Evolutionary conservation across 2,329 filamentous ascomycete species (phyloP).

Genomic region (Alternaria longipes): DNA sequence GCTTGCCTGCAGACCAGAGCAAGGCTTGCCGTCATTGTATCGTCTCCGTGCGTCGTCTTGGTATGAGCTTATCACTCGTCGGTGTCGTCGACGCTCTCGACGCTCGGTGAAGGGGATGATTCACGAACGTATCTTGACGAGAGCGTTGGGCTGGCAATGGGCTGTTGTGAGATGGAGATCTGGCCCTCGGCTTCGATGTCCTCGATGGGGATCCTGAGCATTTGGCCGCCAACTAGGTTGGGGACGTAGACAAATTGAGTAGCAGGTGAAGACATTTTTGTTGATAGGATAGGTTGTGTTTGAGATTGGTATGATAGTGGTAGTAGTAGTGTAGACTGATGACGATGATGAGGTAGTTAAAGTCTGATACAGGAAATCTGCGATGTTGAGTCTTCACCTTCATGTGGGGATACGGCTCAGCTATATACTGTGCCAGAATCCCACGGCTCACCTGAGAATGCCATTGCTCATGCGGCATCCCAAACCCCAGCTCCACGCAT

Average conservation of each 20-base stretch:
- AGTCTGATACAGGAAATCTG: constrained; percentile 2
- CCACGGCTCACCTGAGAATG: constrained; percentile 12
- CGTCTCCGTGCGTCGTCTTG: constrained; percentile 3
- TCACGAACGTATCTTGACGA: constrained; percentile 31
- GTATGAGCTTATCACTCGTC: constrained; percentile 25
- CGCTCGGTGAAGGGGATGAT: constrained; percentile 39
- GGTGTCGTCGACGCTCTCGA: constrained; percentile 42
- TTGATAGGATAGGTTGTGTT: constrained; percentile 11
- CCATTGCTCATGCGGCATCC: constrained; percentile 7
- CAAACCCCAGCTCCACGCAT: constrained; percentile 31
- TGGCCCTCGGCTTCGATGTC: constrained; percentile 33
- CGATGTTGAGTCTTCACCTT: constrained; percentile 2
- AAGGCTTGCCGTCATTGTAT: constrained; percentile 6
- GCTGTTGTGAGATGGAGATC: constrained; percentile 24
- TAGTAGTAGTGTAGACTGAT: background rate
- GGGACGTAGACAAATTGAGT: constrained; percentile 51
- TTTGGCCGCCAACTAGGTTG: constrained; percentile 51
- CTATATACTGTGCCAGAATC: constrained; percentile 16
- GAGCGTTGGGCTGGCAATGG: constrained; percentile 22
- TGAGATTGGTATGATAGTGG: background rate
- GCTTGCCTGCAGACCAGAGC: constrained; percentile 1
- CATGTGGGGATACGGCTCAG: constrained; percentile 8
- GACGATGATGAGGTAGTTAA: background rate
- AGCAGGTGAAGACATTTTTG: constrained; percentile 41
- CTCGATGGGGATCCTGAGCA: constrained; percentile 47